Base-by-base conservation (phyloP, 1,139 yeast genomes). In the Hyphopichia wangnamkhiaoensis region DNA sequence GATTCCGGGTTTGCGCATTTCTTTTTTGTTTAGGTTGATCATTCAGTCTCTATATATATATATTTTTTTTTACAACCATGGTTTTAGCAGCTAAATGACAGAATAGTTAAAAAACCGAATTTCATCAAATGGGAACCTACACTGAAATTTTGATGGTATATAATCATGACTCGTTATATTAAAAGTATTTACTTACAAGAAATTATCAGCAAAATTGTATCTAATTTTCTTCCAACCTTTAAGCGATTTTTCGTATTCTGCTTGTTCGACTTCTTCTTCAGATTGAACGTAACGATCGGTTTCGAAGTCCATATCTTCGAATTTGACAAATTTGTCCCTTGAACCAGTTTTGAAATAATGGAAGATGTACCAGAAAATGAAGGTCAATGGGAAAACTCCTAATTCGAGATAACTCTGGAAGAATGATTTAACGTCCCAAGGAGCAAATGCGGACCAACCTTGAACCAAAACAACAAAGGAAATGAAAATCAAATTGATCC, bases 281-380 rank as follows among this genome's bases (percentile, higher is more conserved):
- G 78, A 64, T 45, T 74, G 77, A 28, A 65, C 50, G 53, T 81
- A 81, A 44, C 78, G 65, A 50, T 80, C 86, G 8, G 82, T 73
- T 37, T 75, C 83, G 38, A 81, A 76, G 53, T 82, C 87, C 83
- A 81, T 80, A 17, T 79, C 82, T 40, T 67, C 71, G 5, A 62
- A 56, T 37, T 62, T 66, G 9, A 76, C 71, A 50, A 76, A 73
- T 42, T n/a, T n/a, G n/a, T n/a, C n/a, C n/a, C n/a, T n/a, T 40
- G 62, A 61, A 4, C 69, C 68, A 39, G 71, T 64, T 45, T 63
- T 74, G 40, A 61, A 65, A 34, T 69, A 51, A 77, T 82, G 76
- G 39, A 61, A 64, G 33, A 69, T 49, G 76, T 82, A 77, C 74
- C 74, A 69, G 35, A 61, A 41, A 3, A 61, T 16, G 47, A 65